phyloP scores from a whole-genome alignment of 139 green algal species.

The Limnomonas spitsbergensis region DNA sequence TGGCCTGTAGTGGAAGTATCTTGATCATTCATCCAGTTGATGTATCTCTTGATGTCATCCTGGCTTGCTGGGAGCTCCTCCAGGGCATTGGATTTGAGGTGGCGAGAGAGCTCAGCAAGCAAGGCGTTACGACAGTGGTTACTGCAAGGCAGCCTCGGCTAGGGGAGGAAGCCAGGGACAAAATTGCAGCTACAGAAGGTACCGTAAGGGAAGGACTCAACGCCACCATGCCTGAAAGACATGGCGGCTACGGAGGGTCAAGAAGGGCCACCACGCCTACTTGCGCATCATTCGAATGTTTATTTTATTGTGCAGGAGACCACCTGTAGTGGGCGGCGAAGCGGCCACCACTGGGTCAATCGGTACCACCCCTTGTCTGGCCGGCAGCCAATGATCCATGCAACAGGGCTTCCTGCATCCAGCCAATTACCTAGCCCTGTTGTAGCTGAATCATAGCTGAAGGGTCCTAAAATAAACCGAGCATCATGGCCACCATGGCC shows the following conservation, averaged over 20 bases:
- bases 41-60: neutral
- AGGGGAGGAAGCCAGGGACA: constrained; percentile 36
- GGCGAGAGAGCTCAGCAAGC: constrained; percentile 41
- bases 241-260: neutral
- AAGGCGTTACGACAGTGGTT: constrained; percentile 49
- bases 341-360: neutral
- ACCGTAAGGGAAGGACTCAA: no score
- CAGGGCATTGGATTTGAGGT: constrained; percentile 69
- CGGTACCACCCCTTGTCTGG: no score
- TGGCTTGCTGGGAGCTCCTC: no score
- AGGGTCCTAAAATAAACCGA: no score
- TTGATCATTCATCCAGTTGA: neutral
- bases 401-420: no score
- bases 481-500: no score
- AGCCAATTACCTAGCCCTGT: no score
- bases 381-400: no score
- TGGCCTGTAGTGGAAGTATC: neutral
- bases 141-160: constrained; percentile 45
- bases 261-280: neutral
- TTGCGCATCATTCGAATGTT: neutral
- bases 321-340: neutral
- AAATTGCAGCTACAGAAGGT: constrained; percentile 21
- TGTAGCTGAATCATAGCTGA: no score
- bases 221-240: no score
- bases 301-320: neutral